A percentile compares a stretch with the other conserved stretches of the same genome.
phyloP scores from a whole-genome alignment of 768 basidiomycete species.

The Amanita inopinata region DNA sequence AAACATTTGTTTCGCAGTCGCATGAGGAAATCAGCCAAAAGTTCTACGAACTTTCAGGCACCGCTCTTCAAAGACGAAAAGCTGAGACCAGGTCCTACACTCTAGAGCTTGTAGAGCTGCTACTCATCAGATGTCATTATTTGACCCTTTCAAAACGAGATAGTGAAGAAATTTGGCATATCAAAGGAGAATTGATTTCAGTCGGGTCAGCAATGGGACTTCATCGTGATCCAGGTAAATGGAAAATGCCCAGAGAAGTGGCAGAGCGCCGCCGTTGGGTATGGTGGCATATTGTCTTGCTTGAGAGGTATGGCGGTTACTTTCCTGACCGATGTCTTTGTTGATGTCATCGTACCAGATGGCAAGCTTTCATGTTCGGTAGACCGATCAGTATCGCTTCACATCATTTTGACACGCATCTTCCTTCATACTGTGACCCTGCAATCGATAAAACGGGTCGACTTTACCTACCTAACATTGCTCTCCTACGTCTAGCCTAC shows the following conservation, averaged over 20 bases:
- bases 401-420: conserved; percentile 75
- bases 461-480: conserved; percentile 64
- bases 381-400: conserved; percentile 67
- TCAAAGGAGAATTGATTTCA: conserved; percentile 62
- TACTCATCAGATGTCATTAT: conserved; percentile 64
- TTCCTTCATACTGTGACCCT: conserved; percentile 62
- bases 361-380: conserved; percentile 86
- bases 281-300: conserved; percentile 82
- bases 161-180: conserved; percentile 73
- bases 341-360: conserved; percentile 31
- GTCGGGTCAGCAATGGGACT: conserved; percentile 78
- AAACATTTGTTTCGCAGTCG: conserved; percentile 33
- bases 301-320: conserved; percentile 48
- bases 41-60: conserved; percentile 62
- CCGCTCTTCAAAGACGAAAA: conserved; percentile 52
- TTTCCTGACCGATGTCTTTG: conserved; percentile 8
- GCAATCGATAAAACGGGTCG: conserved; percentile 53
- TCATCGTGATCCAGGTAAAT: conserved; percentile 78
- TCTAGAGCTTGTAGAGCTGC: conserved; percentile 68
- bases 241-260: conserved; percentile 56
- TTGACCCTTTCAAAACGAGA: conserved; percentile 65
- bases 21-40: conserved; percentile 53
- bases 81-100: conserved; percentile 51
- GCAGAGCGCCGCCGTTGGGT: conserved; percentile 80
- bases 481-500: conserved; percentile 67